phyloP scores from a whole-genome alignment of 2,329 filamentous ascomycete species.

The Phaeosphaeriaceae sp. region DNA sequence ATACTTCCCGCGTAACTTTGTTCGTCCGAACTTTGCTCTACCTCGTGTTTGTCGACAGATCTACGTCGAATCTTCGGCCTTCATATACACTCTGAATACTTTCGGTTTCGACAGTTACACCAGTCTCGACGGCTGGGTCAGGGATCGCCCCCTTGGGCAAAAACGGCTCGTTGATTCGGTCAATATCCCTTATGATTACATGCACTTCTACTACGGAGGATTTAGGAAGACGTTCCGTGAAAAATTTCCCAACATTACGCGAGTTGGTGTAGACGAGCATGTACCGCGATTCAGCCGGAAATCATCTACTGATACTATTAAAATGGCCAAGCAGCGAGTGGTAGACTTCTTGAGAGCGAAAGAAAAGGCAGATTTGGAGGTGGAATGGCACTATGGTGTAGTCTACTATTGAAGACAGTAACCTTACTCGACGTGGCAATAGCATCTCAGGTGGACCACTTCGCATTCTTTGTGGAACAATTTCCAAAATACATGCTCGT shows the following conservation, averaged over 20 bases:
- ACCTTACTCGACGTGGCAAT: too few relatives aligned
- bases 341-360: conserved; percentile 6
- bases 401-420: background rate
- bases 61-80: conserved; percentile 13
- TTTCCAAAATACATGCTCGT: too few relatives aligned
- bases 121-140: conserved; percentile 14
- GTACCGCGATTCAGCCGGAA: conserved; percentile 2
- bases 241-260: conserved; percentile 17
- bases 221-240: conserved; percentile 8
- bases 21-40: conserved; percentile 5
- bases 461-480: too few relatives aligned
- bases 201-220: conserved; percentile 6
- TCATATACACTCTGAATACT: conserved; percentile 14
- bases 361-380: conserved; percentile 7
- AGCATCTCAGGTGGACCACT: too few relatives aligned
- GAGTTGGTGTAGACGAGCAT: conserved; percentile 10
- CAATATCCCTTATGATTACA: conserved; percentile 13
- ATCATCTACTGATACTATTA: background rate
- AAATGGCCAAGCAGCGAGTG: conserved; percentile 8
- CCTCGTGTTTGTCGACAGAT: conserved; percentile 17
- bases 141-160: conserved; percentile 11
- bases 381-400: conserved; percentile 8
- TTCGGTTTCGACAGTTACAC: conserved; percentile 6
- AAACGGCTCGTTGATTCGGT: conserved; percentile 13
- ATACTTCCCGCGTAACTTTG: background rate